Conservation (phyloP, 2,329 filamentous ascomycete species). For the Paradendryphiella salina region DNA sequence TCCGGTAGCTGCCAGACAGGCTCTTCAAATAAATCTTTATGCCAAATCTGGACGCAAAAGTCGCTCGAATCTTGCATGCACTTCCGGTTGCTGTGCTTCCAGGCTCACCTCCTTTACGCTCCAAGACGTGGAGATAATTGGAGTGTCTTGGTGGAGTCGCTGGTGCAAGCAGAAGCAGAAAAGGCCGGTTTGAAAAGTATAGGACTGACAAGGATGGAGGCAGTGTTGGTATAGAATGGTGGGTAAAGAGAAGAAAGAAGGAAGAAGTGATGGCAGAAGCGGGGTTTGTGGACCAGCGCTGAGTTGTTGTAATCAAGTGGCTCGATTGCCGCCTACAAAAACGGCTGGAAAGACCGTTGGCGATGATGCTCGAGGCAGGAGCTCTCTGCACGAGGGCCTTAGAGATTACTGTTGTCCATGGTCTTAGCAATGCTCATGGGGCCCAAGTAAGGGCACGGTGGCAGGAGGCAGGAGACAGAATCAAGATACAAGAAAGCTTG, state of each 20-base stretch:
- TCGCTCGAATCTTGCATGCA: neutral
- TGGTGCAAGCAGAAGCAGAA: slow-evolving; percentile 2
- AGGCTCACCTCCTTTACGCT: neutral
- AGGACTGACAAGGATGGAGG: slow-evolving; percentile 11
- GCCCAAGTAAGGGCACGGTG: slow-evolving; percentile 1
- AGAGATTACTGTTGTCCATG: slow-evolving; percentile 35
- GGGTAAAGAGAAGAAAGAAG: slow-evolving; percentile 10
- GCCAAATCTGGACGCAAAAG: neutral
- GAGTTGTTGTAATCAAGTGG: slow-evolving; percentile 22
- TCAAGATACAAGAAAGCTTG: slow-evolving; percentile 3
- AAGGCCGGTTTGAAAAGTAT: slow-evolving; percentile 6
- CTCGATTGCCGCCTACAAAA: slow-evolving; percentile 12
- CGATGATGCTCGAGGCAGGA: slow-evolving; percentile 21
- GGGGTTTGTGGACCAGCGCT: slow-evolving; percentile 13
- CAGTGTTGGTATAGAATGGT: slow-evolving; percentile 2
- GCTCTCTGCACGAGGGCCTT: slow-evolving; percentile 24
- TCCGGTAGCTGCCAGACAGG: neutral
- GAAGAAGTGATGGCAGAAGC: slow-evolving; percentile 14
- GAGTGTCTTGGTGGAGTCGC: neutral
- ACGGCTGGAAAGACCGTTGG: slow-evolving; percentile 18
- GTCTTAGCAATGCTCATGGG: slow-evolving; percentile 26
- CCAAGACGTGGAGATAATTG: neutral
- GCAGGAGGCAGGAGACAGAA: slow-evolving; percentile 4
- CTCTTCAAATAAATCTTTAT: neutral
- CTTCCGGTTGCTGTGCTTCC: neutral